phyloP scores from a whole-genome alignment of 2,329 filamentous ascomycete species.

The Diplocarpon rosae region DNA sequence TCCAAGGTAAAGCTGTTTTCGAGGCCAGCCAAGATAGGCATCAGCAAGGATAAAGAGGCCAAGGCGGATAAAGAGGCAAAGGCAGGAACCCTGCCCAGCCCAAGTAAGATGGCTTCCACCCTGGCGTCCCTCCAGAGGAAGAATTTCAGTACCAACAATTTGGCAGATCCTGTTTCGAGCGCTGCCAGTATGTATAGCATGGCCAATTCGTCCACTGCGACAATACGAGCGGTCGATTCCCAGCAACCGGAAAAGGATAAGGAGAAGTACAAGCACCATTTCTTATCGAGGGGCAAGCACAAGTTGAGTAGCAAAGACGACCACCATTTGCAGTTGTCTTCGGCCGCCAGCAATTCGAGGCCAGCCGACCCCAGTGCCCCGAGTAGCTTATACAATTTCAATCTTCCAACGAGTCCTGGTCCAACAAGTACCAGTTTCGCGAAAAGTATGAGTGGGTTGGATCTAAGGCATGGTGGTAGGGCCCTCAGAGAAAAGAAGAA shows the following conservation, averaged over 20 bases:
- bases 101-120: slow-evolving; percentile 58
- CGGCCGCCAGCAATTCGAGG: slow-evolving; percentile 64
- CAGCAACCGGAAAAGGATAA: slow-evolving; percentile 41
- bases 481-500: slow-evolving; percentile 73
- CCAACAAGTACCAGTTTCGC: slow-evolving; percentile 56
- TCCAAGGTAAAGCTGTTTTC: slow-evolving; percentile 76
- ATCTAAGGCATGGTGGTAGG: slow-evolving; percentile 66
- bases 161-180: slow-evolving; percentile 45
- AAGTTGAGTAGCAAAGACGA: slow-evolving; percentile 66
- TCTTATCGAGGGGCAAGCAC: slow-evolving; percentile 67
- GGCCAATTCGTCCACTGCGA: slow-evolving; percentile 67
- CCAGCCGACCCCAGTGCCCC: slow-evolving; percentile 66
- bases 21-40: slow-evolving; percentile 62
- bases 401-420: slow-evolving; percentile 59
- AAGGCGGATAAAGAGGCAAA: slow-evolving; percentile 54
- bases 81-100: slow-evolving; percentile 59
- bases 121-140: slow-evolving; percentile 52
- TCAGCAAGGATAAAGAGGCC: slow-evolving; percentile 50
- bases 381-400: slow-evolving; percentile 70
- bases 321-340: slow-evolving; percentile 60
- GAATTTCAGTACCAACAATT: slow-evolving; percentile 61
- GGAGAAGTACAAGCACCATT: slow-evolving; percentile 71
- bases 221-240: slow-evolving; percentile 54
- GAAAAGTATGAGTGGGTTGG: slow-evolving; percentile 72
- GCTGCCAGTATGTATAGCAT: slow-evolving; percentile 58